These are phyloP conservation scores for Paxillus rubicundulus DNA, from an alignment of 768 basidiomycete genomes.

Conservation along the genomic window DNA sequence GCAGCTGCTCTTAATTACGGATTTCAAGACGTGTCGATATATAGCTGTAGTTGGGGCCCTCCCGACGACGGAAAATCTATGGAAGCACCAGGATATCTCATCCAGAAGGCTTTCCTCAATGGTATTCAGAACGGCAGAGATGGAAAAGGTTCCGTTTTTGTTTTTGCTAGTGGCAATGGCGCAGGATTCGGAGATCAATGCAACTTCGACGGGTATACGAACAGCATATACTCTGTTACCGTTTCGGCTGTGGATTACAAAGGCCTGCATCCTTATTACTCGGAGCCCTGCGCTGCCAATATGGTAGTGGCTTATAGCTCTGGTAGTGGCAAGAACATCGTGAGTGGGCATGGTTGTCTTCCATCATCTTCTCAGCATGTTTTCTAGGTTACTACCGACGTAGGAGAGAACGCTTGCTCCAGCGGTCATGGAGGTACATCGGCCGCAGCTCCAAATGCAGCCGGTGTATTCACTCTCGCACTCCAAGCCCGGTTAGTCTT, in stretches of 20 bases:
- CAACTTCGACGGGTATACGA: constrained; percentile 99
- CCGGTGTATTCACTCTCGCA: constrained; percentile 89
- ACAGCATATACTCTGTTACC: constrained; percentile 94
- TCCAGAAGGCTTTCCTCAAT: constrained; percentile 91
- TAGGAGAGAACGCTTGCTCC: constrained; percentile 80
- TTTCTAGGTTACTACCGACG: constrained; percentile 87
- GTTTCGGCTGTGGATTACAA: constrained; percentile 94
- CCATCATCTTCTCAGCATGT: constrained; percentile 12
- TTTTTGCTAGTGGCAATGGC: constrained; percentile 97
- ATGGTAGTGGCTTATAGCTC: constrained; percentile 96
- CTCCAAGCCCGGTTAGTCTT: constrained; percentile 72
- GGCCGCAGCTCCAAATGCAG: constrained; percentile 95
- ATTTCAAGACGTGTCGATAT: constrained; percentile 88
- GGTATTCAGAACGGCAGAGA: constrained; percentile 87
- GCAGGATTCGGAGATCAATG: constrained; percentile 91
- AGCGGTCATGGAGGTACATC: constrained; percentile 91
- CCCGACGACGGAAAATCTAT: constrained; percentile 92
- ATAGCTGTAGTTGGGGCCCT: constrained; percentile 98
- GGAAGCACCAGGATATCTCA: constrained; percentile 91
- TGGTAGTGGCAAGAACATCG: constrained; percentile 90
- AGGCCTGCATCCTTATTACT: constrained; percentile 94
- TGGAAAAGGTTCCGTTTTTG: constrained; percentile 91
- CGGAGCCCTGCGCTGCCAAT: constrained; percentile 96
- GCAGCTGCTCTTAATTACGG: constrained; percentile 93
- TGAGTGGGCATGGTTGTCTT: constrained; percentile 40